A percentile compares a stretch with the other conserved stretches of the same genome.
Conservation (phyloP, 768 basidiomycete species). For the Russula sp. region DNA sequence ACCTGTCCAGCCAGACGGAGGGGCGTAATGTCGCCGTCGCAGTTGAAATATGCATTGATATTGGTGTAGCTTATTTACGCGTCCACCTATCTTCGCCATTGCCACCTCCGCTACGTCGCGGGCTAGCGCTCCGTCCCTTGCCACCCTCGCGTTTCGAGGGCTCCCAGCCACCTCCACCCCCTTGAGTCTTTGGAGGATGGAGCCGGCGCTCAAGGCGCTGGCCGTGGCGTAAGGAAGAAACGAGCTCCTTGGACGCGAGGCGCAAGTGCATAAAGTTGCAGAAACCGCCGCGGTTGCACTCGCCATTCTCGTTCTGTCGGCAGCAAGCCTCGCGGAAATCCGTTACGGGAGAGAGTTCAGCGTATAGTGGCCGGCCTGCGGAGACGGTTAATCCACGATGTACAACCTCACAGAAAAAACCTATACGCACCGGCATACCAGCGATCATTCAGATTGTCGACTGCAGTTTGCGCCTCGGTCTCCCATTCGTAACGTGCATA, state of each 20-base stretch:
- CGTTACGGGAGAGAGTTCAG: slow-evolving; percentile 96
- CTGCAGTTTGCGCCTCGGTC: slow-evolving; percentile 90
- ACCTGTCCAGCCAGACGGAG: background rate
- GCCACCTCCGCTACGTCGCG: slow-evolving; percentile 51
- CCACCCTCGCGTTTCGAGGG: slow-evolving; percentile 63
- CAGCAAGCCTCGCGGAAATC: slow-evolving; percentile 99
- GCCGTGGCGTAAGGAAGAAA: slow-evolving; percentile 69
- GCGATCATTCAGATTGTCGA: slow-evolving; percentile 88
- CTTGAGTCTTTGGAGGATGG: slow-evolving; percentile 57
- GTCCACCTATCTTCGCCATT: slow-evolving; percentile 64
- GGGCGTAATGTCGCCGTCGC: background rate
- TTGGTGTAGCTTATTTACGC: slow-evolving; percentile 28
- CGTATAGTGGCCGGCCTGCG: slow-evolving; percentile 85
- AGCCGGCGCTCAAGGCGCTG: slow-evolving; percentile 79
- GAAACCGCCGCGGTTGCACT: slow-evolving; percentile 96
- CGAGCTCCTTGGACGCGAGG: slow-evolving; percentile 78
- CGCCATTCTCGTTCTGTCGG: slow-evolving; percentile 96
- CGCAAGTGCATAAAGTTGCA: slow-evolving; percentile 99
- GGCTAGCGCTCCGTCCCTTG: slow-evolving; percentile 70
- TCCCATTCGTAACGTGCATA: slow-evolving; percentile 99
- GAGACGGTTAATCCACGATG: background rate
- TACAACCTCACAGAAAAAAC: background rate
- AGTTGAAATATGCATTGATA: background rate
- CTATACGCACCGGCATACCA: slow-evolving; percentile 88
- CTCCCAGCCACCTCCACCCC: slow-evolving; percentile 80